Evolutionary conservation across 169 alveolate species (phyloP).

Genomic region (Cyclospora cayetanensis): DNA sequence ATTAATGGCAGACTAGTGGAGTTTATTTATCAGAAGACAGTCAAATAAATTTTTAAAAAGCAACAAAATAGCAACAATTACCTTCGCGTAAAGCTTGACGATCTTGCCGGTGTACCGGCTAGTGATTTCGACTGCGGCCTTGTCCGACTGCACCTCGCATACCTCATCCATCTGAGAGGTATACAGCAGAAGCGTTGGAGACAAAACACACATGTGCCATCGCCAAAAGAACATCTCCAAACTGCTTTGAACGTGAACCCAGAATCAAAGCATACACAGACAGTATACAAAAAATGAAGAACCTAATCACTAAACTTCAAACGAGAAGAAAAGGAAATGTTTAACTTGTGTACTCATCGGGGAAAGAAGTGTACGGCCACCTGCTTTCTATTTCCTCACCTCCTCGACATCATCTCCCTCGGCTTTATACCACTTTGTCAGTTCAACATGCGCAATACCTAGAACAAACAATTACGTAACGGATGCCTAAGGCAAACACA

Average conservation of each 20-base stretch:
- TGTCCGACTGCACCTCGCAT: conserved; percentile 94
- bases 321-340: neutral
- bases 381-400: conserved; percentile 73
- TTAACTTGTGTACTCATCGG: neutral
- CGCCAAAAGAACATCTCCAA: neutral
- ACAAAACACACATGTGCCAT: too few species aligned
- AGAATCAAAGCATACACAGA: too few species aligned
- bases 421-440: conserved; percentile 91
- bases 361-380: neutral
- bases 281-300: too few species aligned
- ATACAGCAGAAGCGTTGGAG: neutral
- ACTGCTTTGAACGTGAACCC: too few species aligned
- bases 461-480: too few species aligned
- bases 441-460: conserved; percentile 94
- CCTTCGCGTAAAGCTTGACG: conserved; percentile 85
- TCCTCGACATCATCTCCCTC: conserved; percentile 93
- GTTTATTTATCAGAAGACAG: too few species aligned
- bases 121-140: conserved; percentile 95
- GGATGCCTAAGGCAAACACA: too few species aligned
- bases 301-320: too few species aligned
- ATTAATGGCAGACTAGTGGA: too few species aligned
- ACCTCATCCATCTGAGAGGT: conserved; percentile 89
- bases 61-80: neutral
- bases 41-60: neutral
- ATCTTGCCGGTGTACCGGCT: conserved; percentile 91